Evolutionary conservation across 441 rosid genomes (phyloP).

Genomic region (Eruca vesicaria): DNA sequence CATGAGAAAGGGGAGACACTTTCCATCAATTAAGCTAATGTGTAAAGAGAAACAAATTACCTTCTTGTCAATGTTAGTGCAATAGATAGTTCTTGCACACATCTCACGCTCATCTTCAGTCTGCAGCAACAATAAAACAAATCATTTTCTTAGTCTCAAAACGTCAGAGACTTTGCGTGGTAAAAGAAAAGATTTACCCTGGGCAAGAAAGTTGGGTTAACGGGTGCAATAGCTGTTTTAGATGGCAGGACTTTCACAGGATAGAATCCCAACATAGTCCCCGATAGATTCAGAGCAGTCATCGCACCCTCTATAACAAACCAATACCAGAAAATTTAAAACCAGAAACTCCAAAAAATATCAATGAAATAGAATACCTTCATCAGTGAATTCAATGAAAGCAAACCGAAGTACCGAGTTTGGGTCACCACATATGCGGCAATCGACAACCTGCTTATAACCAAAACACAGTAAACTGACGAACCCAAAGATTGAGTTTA

Average conservation of each 20-base stretch:
- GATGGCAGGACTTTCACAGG: conserved; percentile 85
- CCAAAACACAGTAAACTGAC: conserved; percentile 10
- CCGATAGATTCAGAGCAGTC: conserved; percentile 63
- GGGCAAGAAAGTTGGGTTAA: conserved; percentile 87
- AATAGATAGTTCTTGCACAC: conserved; percentile 79
- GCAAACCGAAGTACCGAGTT: conserved; percentile 94
- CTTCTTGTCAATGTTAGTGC: conserved; percentile 87
- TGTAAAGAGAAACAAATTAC: conserved; percentile 34
- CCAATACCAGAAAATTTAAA: neutral
- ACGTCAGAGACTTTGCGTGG: neutral
- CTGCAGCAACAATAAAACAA: conserved; percentile 30
- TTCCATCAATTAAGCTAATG: conserved; percentile 43
- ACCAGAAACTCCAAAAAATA: neutral
- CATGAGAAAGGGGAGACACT: conserved; percentile 29
- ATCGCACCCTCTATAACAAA: conserved; percentile 55
- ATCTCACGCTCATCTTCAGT: conserved; percentile 90
- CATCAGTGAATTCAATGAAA: conserved; percentile 85
- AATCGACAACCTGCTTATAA: conserved; percentile 69
- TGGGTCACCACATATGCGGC: conserved; percentile 95
- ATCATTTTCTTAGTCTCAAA: neutral
- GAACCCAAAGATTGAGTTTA: neutral
- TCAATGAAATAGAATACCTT: conserved; percentile 41
- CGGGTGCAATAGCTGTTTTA: conserved; percentile 91
- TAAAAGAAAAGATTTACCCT: conserved; percentile 48
- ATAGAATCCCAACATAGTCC: conserved; percentile 84